Evolutionary conservation across 345 rosid species (phyloP).

Genomic region (Raphanus raphanistrum): DNA sequence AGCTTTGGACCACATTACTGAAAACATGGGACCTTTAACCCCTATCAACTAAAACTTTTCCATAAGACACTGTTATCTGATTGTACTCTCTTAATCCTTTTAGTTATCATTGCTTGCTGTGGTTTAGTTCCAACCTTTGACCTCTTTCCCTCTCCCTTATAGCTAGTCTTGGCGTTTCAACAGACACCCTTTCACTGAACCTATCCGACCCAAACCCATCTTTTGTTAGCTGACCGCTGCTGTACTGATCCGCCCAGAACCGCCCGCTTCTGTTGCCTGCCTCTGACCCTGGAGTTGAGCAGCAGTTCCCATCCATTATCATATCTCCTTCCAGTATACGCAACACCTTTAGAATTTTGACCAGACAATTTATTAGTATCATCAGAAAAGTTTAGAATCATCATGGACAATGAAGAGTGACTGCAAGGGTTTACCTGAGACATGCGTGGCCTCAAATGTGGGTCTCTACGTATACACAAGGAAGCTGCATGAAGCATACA

Average conservation of each 20-base stretch:
- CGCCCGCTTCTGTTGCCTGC: conserved; percentile 87
- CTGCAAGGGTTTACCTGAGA: conserved; percentile 64
- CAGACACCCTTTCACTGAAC: conserved; percentile 61
- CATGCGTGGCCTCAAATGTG: conserved; percentile 93
- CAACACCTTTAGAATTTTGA: conserved; percentile 59
- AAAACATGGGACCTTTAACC: conserved; percentile 4
- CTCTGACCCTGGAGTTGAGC: conserved; percentile 71
- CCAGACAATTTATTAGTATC: conserved; percentile 11
- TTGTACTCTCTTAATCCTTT: conserved; percentile 8
- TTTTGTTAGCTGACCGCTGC: conserved; percentile 49
- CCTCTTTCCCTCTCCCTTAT: conserved; percentile 51
- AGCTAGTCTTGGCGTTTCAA: conserved; percentile 45
- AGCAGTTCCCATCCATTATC: conserved; percentile 64
- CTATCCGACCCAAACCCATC: conserved; percentile 56
- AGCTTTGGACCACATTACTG: conserved; percentile 32
- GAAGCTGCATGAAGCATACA: conserved; percentile 99
- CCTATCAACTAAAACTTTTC: conserved; percentile 24
- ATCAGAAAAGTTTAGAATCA: conserved; percentile 21
- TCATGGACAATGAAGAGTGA: background rate
- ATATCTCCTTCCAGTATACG: conserved; percentile 94
- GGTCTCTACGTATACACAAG: conserved; percentile 79
- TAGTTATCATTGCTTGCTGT: conserved; percentile 27
- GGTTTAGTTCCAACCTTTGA: conserved; percentile 36
- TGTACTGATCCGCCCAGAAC: conserved; percentile 64
- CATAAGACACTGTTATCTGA: conserved; percentile 1